These are phyloP conservation scores for Suhomyces canberraensis DNA, from an alignment of 805 yeast species.

Conservation along the genomic window DNA sequence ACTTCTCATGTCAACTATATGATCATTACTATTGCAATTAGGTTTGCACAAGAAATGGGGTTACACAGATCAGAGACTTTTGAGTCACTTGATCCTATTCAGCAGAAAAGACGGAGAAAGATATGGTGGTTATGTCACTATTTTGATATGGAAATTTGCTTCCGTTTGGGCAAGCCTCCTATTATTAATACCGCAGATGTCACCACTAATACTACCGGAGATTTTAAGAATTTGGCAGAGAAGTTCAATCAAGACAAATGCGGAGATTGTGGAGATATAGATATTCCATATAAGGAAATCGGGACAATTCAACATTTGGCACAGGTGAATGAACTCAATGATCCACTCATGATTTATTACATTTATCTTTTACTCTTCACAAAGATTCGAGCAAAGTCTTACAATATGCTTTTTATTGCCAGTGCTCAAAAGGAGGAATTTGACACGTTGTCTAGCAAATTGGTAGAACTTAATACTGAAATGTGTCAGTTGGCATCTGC, in stretches of 20 bases:
- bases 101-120: conserved; percentile 21
- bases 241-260: not conserved
- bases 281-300: not conserved
- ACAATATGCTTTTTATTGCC: conserved; percentile 31
- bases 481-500: conserved; percentile 23
- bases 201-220: conserved; percentile 22
- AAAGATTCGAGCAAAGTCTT: conserved; percentile 28
- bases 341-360: conserved; percentile 1
- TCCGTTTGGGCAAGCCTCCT: conserved; percentile 40
- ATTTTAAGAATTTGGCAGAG: conserved; percentile 5
- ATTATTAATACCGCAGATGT: conserved; percentile 32
- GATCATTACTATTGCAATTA: conserved; percentile 30
- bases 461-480: conserved; percentile 26
- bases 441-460: conserved; percentile 17
- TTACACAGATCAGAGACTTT: conserved; percentile 35
- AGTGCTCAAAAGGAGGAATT: conserved; percentile 18
- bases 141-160: conserved; percentile 37
- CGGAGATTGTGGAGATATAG: not conserved
- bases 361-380: conserved; percentile 16
- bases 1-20: conserved; percentile 29
- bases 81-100: conserved; percentile 17
- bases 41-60: conserved; percentile 42
- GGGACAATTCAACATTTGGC: not conserved
- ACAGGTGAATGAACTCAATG: not conserved
- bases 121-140: conserved; percentile 39